Evolutionary conservation across 2,329 filamentous ascomycete species (phyloP).

Genomic region (Stachybotrys elegans): DNA sequence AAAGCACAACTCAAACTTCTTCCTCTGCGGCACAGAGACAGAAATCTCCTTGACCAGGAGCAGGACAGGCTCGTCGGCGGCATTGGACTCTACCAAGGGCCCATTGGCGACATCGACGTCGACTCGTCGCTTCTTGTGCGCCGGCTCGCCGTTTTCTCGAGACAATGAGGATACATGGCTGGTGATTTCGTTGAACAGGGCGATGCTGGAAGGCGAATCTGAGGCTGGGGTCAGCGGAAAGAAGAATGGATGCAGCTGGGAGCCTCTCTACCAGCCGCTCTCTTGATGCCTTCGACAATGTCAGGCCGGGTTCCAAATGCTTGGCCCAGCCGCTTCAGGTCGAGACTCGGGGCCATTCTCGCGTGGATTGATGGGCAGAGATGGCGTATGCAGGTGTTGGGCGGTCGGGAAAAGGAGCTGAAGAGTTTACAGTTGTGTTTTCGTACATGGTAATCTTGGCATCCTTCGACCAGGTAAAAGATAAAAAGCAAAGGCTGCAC

Average conservation of each 20-base stretch:
- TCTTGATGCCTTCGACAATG: constrained; percentile 47
- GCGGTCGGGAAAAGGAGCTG: too few species aligned
- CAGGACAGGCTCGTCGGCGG: constrained; percentile 46
- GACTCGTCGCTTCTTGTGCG: constrained; percentile 48
- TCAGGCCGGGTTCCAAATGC: constrained; percentile 54
- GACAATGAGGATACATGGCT: constrained; percentile 43
- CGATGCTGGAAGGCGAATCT: constrained; percentile 46
- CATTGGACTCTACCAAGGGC: constrained; percentile 25
- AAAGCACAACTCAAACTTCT: constrained; percentile 63
- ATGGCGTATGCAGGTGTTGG: too few species aligned
- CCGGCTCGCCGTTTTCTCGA: constrained; percentile 35
- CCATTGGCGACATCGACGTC: constrained; percentile 28
- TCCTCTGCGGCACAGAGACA: constrained; percentile 61
- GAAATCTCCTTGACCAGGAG: constrained; percentile 63
- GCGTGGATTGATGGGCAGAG: too few species aligned
- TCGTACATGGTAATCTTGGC: too few species aligned
- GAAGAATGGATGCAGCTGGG: background rate
- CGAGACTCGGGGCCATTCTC: constrained; percentile 39
- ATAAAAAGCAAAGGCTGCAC: too few species aligned
- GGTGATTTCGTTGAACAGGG: constrained; percentile 54
- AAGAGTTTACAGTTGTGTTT: too few species aligned
- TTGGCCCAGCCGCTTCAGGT: constrained; percentile 42
- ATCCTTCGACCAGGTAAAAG: too few species aligned
- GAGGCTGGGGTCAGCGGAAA: background rate
- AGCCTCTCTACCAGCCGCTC: constrained; percentile 42